phyloP scores from a whole-genome alignment of 805 yeast genomes.

The Candida insectorum region DNA sequence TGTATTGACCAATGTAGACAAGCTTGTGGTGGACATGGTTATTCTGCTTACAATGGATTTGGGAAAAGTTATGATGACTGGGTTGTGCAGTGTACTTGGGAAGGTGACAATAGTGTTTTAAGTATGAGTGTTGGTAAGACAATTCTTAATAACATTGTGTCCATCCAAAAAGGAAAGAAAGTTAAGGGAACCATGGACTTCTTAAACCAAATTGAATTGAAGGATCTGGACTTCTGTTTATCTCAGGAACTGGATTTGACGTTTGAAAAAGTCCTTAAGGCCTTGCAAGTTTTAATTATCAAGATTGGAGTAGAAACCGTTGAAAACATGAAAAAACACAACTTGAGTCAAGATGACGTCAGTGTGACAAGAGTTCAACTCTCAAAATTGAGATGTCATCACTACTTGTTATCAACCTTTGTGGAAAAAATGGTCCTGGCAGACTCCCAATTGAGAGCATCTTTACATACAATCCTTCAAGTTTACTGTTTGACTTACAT shows the following conservation, averaged over 20 bases:
- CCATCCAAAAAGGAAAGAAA: constrained; percentile 37
- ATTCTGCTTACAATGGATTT: constrained; percentile 87
- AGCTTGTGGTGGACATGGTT: constrained; percentile 95
- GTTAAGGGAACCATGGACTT: constrained; percentile 48
- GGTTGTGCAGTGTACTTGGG: constrained; percentile 99
- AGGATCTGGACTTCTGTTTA: constrained; percentile 21
- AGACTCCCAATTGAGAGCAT: constrained; percentile 32
- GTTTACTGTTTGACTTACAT: constrained; percentile 58
- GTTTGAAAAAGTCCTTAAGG: constrained; percentile 23
- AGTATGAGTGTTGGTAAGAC: constrained; percentile 84
- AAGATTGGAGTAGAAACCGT: constrained; percentile 34
- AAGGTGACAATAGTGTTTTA: constrained; percentile 89
- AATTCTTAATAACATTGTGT: constrained; percentile 48
- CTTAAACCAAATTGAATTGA: constrained; percentile 25
- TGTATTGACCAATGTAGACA: constrained; percentile 89
- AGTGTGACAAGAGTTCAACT: constrained; percentile 44
- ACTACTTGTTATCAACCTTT: constrained; percentile 43
- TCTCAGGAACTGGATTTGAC: constrained; percentile 18
- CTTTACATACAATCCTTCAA: constrained; percentile 53
- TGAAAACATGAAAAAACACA: constrained; percentile 17
- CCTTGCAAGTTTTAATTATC: constrained; percentile 37
- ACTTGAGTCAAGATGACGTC: constrained; percentile 43
- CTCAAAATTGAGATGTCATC: constrained; percentile 50
- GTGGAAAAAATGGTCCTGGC: constrained; percentile 30
- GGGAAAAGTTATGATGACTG: constrained; percentile 88